phyloP scores from a whole-genome alignment of 2,329 filamentous ascomycete genomes.

The Ceratocystis ficicola region DNA sequence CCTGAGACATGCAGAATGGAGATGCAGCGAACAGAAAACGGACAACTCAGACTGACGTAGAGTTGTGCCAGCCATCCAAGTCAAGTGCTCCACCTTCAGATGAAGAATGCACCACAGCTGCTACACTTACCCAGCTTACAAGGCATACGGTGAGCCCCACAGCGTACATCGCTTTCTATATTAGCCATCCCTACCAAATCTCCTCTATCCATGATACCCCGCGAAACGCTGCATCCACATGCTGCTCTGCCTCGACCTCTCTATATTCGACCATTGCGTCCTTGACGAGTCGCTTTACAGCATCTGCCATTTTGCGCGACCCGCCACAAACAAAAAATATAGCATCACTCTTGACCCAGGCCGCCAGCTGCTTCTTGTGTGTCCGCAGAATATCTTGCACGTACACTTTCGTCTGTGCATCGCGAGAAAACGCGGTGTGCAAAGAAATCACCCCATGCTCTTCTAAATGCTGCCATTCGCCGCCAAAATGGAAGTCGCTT shows the following conservation, averaged over 20 bases:
- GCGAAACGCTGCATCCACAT: slow-evolving; percentile 32
- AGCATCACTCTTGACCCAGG: slow-evolving; percentile 31
- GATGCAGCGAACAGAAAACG: not conserved
- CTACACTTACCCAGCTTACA: no score
- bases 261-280: slow-evolving; percentile 36
- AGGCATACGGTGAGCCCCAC: no score
- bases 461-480: slow-evolving; percentile 51
- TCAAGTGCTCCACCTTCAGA: no score
- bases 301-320: slow-evolving; percentile 45
- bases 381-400: slow-evolving; percentile 32
- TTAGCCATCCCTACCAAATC: slow-evolving; percentile 38
- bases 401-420: slow-evolving; percentile 37
- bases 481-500: slow-evolving; percentile 69
- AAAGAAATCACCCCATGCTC: slow-evolving; percentile 27
- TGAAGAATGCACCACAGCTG: no score
- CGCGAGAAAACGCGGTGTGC: slow-evolving; percentile 38
- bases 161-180: no score
- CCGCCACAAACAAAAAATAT: slow-evolving; percentile 46
- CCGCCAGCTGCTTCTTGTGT: slow-evolving; percentile 27
- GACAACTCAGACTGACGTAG: no score
- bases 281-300: slow-evolving; percentile 41
- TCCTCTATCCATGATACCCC: slow-evolving; percentile 44
- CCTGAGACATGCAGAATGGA: not conserved
- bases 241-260: slow-evolving; percentile 29
- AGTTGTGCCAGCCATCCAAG: no score